A percentile compares a stretch with the other conserved stretches of the same genome.
These are phyloP conservation scores for Camillea tinctor DNA, from an alignment of 2,329 filamentous ascomycete species.

Conservation along the genomic window DNA sequence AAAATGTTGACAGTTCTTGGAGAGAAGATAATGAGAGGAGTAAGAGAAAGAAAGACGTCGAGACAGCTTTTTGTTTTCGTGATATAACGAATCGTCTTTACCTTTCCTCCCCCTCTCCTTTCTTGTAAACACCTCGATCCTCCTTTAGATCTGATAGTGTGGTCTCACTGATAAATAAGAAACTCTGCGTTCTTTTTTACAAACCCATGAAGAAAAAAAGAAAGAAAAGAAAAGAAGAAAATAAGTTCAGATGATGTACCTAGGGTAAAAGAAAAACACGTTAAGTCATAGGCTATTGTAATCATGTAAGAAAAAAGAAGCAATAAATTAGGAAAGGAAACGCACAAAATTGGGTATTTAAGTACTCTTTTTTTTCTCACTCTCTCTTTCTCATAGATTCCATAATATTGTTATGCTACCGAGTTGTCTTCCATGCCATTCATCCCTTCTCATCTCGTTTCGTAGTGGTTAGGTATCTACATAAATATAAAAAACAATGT, in stretches of 20 bases:
- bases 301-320: not conserved
- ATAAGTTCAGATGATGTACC: not conserved
- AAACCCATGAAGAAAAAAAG: not conserved
- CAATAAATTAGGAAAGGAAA: constrained; percentile 2
- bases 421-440: too few species aligned
- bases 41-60: not conserved
- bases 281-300: not conserved
- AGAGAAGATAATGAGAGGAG: not conserved
- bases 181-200: not conserved
- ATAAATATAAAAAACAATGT: too few species aligned
- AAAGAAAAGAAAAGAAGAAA: not conserved
- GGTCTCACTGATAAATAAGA: not conserved
- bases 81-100: not conserved
- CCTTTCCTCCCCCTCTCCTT: not conserved
- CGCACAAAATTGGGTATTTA: constrained; percentile 12
- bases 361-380: too few species aligned
- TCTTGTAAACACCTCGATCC: not conserved
- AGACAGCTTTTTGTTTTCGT: not conserved
- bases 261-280: not conserved
- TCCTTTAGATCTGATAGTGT: not conserved
- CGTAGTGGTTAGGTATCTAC: too few species aligned
- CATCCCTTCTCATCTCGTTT: too few species aligned
- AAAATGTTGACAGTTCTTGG: constrained; percentile 1
- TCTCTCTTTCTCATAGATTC: too few species aligned
- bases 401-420: too few species aligned